Base-by-base conservation (phyloP, 108 stramenopile species). In the Cyclotella atomus region DNA sequence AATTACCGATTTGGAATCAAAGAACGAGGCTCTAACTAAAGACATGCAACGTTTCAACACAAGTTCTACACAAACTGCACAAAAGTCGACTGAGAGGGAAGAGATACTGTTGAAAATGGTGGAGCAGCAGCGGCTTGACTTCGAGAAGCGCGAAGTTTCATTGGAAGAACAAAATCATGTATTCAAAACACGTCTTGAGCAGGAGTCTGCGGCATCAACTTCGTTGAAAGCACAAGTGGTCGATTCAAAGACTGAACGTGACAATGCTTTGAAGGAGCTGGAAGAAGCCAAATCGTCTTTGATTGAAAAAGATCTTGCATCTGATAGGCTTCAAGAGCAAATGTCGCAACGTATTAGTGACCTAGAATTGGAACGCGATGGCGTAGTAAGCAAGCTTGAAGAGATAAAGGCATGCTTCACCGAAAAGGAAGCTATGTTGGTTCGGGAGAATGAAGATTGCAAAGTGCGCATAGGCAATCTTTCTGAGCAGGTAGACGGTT, bases 81-180 rank as follows among this genome's bases (percentile, higher is more conserved):
- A 65, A 30, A 49, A 30, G 44, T 33, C 35, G 25, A 16, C 29
- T 17, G 29, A 65, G 46, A 65, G 46, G 36, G 64, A 49, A 29
- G 64, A 19, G 8, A 33, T 19, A 1, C 25, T 54, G 35, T 35
- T 53, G 23, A 24, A 24, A 4, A 50, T 34, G 52, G 28, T 68
- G 9, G 66, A 68, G 23, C 30, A 53, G 9, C 47, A 53, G 33
- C 44, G 49, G 19, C 4, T n/a, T 21, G 66, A 68, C 28, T 53
- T 68, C 30, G 60, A 61, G 21, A 61, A 57, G 30, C 56, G 56
- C 2, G 56, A 57, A 57, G 29, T 15, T 12, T 30, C 56, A 2
- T 30, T 29, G 29, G 12, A 30, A 30, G 6, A 57, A 32, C 2
- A 57, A 32, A 10, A 32, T 57, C 10, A 28, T 29, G 29, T 12